Conservation (phyloP, 148 eudicot species). For the Rhododendron mucronatum region DNA sequence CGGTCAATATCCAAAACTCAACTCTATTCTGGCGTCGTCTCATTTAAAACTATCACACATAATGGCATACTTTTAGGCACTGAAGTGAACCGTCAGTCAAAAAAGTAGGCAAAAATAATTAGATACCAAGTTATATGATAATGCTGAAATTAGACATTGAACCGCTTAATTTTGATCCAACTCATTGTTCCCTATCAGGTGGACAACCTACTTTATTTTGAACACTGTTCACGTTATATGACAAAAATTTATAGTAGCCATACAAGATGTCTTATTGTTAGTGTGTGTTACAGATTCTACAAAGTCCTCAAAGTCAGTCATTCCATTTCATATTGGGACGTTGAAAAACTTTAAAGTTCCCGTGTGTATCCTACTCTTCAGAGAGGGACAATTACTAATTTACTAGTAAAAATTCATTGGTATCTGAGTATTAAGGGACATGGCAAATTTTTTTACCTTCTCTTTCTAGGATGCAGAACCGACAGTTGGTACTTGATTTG, state of each 20-base stretch:
- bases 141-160: not conserved
- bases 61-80: not conserved
- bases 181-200: not conserved
- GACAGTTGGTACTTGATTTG: not conserved
- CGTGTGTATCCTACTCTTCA: not conserved
- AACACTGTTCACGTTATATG: not conserved
- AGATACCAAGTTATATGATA: not conserved
- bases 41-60: not conserved
- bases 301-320: not conserved
- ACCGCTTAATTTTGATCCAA: not conserved
- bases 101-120: not conserved
- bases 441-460: not conserved
- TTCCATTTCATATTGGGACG: not conserved
- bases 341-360: not conserved
- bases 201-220: not conserved
- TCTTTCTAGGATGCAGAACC: not conserved
- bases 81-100: not conserved
- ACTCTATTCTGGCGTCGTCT: not conserved
- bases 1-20: not conserved
- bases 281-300: not conserved
- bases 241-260: not conserved
- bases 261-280: not conserved
- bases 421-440: not conserved
- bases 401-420: not conserved
- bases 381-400: not conserved